Evolutionary conservation across 345 rosid genomes (phyloP), one percentile per base, ranked within the genome.

Genomic region (Kernera saxatilis): DNA sequence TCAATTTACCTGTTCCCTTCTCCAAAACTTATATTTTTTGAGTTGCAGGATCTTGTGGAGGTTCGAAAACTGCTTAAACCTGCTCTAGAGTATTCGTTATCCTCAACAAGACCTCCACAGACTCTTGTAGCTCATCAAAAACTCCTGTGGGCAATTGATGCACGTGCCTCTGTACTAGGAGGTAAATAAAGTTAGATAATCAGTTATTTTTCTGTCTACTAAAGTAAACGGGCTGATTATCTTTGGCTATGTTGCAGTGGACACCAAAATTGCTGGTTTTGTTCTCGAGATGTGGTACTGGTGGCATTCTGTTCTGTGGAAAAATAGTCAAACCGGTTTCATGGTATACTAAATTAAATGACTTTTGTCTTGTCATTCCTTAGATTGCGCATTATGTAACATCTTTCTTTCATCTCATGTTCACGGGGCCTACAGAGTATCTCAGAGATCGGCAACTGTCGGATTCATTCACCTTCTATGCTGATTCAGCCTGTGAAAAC

Each of bases 261-360:
- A 83, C 77, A 55, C 78, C 71, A 86, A 83, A 78, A 68, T 93
- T 46, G 53, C 85, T 19, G 81, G 87, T 72, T 83, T 78, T 78
- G 84, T 86, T 80, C 89, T 89, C 63, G 98, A 93, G 81, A 84
- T 93, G 87, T 87, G 96, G 96, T 89, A 81, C 67, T 77, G 85
- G 80, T 93, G 98, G 98, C 98, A 93, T 79, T 83, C 84, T 53
- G 82, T 84, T 64, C 59, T 93, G 83, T 91, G 98, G 98, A 84
- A 69, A 70, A 80, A 81, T 58, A 53, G 66, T 36, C 74, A 81
- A 70, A 60, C 30, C 72, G 70, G 61, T 68, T 52, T 79, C 71
- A 62, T 58, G 94, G 98, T 91, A 86, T 17, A 35, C n/a, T 35
- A 21, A 35, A 70, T 11, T 22, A 22, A 46, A 33, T 23, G 4